Conservation (phyloP, 352 stramenopile genomes). For the Aphanomyces astaci region DNA sequence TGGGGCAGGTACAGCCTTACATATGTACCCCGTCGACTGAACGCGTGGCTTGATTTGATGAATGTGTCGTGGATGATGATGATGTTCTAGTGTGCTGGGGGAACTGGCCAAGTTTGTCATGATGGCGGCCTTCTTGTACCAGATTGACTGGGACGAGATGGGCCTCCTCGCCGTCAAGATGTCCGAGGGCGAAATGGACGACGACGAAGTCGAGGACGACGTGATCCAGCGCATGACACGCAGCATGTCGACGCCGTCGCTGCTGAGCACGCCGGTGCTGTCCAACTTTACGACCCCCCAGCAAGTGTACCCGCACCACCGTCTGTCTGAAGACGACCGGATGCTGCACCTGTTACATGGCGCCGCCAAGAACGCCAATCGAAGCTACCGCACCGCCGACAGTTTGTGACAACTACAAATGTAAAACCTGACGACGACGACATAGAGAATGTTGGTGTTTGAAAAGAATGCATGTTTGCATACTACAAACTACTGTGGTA, state of each 20-base stretch:
- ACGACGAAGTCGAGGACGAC: conserved; percentile 54
- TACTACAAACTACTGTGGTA: too few relatives aligned
- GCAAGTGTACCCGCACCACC: conserved; percentile 26
- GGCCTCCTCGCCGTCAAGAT: conserved; percentile 50
- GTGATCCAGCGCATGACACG: conserved; percentile 45
- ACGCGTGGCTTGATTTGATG: not conserved
- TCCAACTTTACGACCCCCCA: conserved; percentile 49
- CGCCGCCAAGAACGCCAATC: not conserved
- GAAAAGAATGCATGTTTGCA: too few relatives aligned
- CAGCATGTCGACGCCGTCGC: conserved; percentile 50
- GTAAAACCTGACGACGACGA: too few relatives aligned
- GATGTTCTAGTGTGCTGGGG: conserved; percentile 42
- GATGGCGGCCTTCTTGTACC: conserved; percentile 43
- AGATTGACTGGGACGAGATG: conserved; percentile 68
- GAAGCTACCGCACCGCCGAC: conserved; percentile 13
- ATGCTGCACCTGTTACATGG: conserved; percentile 12
- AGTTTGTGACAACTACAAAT: conserved; percentile 2
- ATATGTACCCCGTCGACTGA: not conserved
- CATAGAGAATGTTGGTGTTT: too few relatives aligned
- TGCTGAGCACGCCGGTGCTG: conserved; percentile 52
- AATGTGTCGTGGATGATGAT: too few relatives aligned
- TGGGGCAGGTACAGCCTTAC: conserved; percentile 35
- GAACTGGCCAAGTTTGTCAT: conserved; percentile 66
- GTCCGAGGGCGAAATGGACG: conserved; percentile 49
- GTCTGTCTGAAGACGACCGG: conserved; percentile 20